Evolutionary conservation across 2,329 filamentous ascomycete genomes (phyloP), one percentile per base, ranked within the genome.

Genomic region (Fusarium coffeatum): DNA sequence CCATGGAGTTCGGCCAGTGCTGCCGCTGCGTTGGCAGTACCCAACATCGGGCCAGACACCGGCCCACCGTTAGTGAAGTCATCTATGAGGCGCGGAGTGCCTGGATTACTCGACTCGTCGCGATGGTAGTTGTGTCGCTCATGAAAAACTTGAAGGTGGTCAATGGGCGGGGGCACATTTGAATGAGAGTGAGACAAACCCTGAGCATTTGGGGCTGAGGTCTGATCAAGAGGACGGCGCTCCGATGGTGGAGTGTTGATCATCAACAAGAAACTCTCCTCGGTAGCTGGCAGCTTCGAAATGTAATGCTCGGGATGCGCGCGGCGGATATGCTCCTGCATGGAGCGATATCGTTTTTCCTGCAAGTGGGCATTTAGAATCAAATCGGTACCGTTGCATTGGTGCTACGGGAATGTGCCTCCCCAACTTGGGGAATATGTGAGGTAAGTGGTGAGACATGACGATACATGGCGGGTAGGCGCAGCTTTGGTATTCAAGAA

Each of bases 291-390:
- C 75, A 98, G 92, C 88, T 98, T 98, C 51, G 96, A 91, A 76
- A 99, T 97, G 83, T 98, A 98, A 81, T 98, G 92, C 80, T 97
- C 94, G 66, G 95, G 95, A 80, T 99, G 96, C 73, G 96, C 95
- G 81, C 96, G 91, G 76, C 96, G 93, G 77, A 99, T 98, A 79
- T 99, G 96, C 87, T 99, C 96, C 83, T 98, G 96, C 93, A 99
- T 98, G 69, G 95, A 98, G 81, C 96, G 94, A 84, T 94, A 99
- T 74, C 93, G 89, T 83, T 97, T 97, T 85, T 97, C 93, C 93
- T 97, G 82, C 80, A 73, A 72, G 71, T 57, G 51, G 62, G 20
- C 64, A 71, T 72, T 68, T 66, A 59, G 59, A 64, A 59, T 73
- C 77, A 73, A 70, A 74, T 66, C 53, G 53, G 49, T 55, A 51